A percentile compares a stretch with the other conserved stretches of the same genome.
phyloP scores from a whole-genome alignment of 805 yeast species.

The Komagataella ulmi region DNA sequence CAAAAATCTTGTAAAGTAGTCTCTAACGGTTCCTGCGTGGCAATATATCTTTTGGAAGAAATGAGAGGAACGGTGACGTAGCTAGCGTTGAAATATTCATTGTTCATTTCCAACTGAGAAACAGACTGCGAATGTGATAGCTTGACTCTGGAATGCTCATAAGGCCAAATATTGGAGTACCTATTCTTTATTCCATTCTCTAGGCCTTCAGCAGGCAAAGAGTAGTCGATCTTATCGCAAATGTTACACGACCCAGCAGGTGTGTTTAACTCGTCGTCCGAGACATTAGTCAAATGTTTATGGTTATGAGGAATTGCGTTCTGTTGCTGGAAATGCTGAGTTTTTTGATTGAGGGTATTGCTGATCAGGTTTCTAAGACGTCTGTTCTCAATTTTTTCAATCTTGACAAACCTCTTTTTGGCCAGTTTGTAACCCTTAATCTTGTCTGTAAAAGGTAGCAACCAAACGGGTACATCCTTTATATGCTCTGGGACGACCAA shows the following conservation, averaged over 20 bases:
- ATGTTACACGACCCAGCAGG: conserved; percentile 28
- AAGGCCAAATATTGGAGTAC: conserved; percentile 34
- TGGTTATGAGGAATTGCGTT: not conserved
- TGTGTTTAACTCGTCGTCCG: conserved; percentile 17
- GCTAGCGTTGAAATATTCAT: conserved; percentile 33
- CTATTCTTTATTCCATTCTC: conserved; percentile 31
- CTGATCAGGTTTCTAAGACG: conserved; percentile 20
- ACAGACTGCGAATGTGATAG: conserved; percentile 11
- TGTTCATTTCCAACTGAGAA: conserved; percentile 5
- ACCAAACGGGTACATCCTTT: conserved; percentile 5
- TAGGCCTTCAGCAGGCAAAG: conserved; percentile 25
- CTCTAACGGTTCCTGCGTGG: conserved; percentile 29
- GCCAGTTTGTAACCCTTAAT: conserved; percentile 13
- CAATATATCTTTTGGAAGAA: conserved; percentile 20
- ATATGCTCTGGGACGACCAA: not conserved
- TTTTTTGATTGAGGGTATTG: not conserved
- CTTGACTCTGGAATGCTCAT: conserved; percentile 32
- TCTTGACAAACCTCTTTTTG: conserved; percentile 19
- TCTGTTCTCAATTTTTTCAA: conserved; percentile 25
- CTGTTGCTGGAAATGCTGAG: conserved; percentile 1
- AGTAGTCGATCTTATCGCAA: conserved; percentile 25
- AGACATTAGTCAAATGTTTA: not conserved
- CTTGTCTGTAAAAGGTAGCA: conserved; percentile 4
- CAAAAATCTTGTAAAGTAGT: conserved; percentile 30
- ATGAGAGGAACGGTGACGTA: conserved; percentile 20